These are phyloP conservation scores for Phlyctochytrium arcticum DNA, from an alignment of 192 early-diverging fungal genomes.

Conservation along the genomic window DNA sequence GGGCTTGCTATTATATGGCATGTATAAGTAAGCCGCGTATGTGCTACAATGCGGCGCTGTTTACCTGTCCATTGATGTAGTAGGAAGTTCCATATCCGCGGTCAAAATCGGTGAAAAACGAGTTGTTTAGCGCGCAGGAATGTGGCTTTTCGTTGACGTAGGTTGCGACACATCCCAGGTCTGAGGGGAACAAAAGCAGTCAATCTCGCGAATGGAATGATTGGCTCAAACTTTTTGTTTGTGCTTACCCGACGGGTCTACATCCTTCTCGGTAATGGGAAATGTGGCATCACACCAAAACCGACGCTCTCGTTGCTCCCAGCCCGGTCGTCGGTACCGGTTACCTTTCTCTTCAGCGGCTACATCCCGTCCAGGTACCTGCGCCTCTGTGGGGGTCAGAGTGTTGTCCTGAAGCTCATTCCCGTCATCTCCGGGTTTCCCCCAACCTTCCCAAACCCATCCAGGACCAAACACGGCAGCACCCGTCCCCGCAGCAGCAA, in stretches of 20 bases:
- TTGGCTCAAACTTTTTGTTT: too few species aligned
- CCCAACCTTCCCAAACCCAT: conserved; percentile 61
- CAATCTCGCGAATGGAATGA: neutral
- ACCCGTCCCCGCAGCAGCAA: conserved; percentile 37
- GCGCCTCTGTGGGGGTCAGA: too few species aligned
- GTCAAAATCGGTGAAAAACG: conserved; percentile 55
- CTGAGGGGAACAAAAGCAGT: neutral
- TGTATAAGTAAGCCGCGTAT: neutral
- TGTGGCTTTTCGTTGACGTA: conserved; percentile 32
- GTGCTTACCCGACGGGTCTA: neutral
- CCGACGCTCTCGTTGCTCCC: conserved; percentile 42
- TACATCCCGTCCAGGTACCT: too few species aligned
- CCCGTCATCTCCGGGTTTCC: too few species aligned
- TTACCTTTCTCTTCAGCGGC: too few species aligned
- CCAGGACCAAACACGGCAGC: conserved; percentile 61
- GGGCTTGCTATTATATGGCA: neutral
- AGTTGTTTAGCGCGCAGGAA: conserved; percentile 32
- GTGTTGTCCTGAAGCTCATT: too few species aligned
- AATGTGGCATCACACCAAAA: conserved; percentile 46
- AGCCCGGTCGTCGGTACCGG: too few species aligned
- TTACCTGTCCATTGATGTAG: conserved; percentile 37
- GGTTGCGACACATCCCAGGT: conserved; percentile 37
- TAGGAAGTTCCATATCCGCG: conserved; percentile 45
- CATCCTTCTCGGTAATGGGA: neutral
- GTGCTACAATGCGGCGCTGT: neutral